Base-by-base conservation (phyloP, 345 rosid species). In the Citropsis articulata region DNA sequence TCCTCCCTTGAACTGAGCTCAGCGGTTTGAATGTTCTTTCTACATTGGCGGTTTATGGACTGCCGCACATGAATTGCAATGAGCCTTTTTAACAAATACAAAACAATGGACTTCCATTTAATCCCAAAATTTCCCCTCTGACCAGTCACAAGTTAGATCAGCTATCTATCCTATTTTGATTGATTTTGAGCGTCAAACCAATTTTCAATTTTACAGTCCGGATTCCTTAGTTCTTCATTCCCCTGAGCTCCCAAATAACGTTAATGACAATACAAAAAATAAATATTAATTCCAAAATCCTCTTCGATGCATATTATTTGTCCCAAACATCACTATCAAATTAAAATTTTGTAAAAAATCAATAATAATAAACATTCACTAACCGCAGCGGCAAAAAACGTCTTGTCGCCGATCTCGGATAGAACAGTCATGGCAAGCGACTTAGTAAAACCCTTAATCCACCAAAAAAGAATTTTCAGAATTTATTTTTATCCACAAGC, bases 391-490 rank as follows among this genome's bases (percentile, higher is more conserved):
- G 99, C 99, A 80, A 96, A 90, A 74, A 96, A 96, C 38, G 99
- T 96, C 90, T 94, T 96, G 87, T 96, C 99, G 38, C 99, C 99
- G 80, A 96, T 96, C 91, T 96, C 98, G 19, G 99, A 96, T 1
- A 94, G 86, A 76, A 96, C 91, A 24, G 99, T 96, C 97, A 96
- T 92, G 64, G 97, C 99, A 36, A 96, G 89, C 10, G 99, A 96
- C 91, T 96, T 96, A 68, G 97, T 88, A 81, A 94, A 96, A 30
- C 97, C 99, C 98, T 96, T 82, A 18, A 66, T 30, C 53, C 79
- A 80, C 72, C 53, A 25, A 53, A 69, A 50, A 61, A 22, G 6
- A 25, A 16, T 53, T 53, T 16, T 53, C 5, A 33, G 57, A 66
- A 10, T 31, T 2, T 3, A 12, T 18, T 28, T 35, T 56, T 2